These are phyloP conservation scores for sunflower (Helianthus annuus) DNA, from an alignment of 129 eudicot genomes.

Conservation along the genomic window DNA sequence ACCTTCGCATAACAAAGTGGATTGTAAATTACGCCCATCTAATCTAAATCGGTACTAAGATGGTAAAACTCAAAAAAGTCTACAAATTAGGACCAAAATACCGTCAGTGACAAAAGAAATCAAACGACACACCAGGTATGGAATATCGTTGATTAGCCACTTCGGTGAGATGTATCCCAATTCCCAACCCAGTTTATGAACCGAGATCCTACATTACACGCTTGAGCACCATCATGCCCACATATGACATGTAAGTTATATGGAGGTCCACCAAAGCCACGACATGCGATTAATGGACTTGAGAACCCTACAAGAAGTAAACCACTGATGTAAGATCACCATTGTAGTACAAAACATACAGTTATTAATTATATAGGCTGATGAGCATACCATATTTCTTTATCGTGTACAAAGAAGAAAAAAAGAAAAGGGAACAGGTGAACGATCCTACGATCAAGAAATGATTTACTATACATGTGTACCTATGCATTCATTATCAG, in stretches of 20 bases:
- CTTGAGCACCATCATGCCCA: slow-evolving; percentile 55
- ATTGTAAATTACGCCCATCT: neutral
- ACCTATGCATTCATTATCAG: too few species aligned
- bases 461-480: too few species aligned
- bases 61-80: neutral
- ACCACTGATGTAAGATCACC: neutral
- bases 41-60: neutral
- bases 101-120: slow-evolving; percentile 62
- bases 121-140: slow-evolving; percentile 56
- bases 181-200: slow-evolving; percentile 83
- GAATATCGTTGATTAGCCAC: slow-evolving; percentile 78
- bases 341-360: neutral
- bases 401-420: too few species aligned
- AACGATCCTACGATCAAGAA: too few species aligned
- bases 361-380: neutral
- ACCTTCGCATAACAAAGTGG: too few species aligned
- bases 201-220: slow-evolving; percentile 55
- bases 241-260: slow-evolving; percentile 62
- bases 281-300: slow-evolving; percentile 81
- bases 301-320: slow-evolving; percentile 51
- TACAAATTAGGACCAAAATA: slow-evolving; percentile 20
- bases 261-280: slow-evolving; percentile 94
- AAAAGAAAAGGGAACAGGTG: too few species aligned
- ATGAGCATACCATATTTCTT: slow-evolving; percentile 57
- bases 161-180: slow-evolving; percentile 79